Percentiles rank a stretch among this genome's conserved stretches.
phyloP scores from a whole-genome alignment of 1,284 basidiomycete genomes.

The Cryptococcus depauperatus region DNA sequence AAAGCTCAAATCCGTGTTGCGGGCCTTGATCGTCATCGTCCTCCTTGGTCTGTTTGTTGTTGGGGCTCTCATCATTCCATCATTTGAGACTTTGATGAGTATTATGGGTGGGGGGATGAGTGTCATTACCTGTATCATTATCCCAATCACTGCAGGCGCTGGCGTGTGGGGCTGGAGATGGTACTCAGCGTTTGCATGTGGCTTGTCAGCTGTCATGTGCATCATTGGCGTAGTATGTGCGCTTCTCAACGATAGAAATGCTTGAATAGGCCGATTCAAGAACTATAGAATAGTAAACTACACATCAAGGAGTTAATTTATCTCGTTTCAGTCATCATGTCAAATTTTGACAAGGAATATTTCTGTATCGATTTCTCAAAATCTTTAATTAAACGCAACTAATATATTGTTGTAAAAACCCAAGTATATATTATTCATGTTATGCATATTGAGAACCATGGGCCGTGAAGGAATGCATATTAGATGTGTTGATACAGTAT shows the following conservation, averaged over 20 bases:
- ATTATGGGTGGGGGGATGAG: constrained; percentile 77
- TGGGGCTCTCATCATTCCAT: constrained; percentile 70
- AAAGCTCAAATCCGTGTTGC: constrained; percentile 48
- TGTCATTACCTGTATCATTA: constrained; percentile 69
- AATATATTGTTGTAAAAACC: too few species aligned
- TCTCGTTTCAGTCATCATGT: too few species aligned
- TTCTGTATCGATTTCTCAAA: too few species aligned
- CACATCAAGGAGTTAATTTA: too few species aligned
- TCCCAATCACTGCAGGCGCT: constrained; percentile 58
- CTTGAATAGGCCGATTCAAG: background rate
- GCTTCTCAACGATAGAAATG: constrained; percentile 27
- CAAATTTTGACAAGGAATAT: too few species aligned
- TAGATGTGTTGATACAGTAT: too few species aligned
- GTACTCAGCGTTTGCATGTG: constrained; percentile 53
- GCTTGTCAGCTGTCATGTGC: constrained; percentile 56
- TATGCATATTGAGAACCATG: too few species aligned
- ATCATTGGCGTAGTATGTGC: constrained; percentile 64
- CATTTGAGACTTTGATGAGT: constrained; percentile 79
- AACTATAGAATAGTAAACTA: too few species aligned
- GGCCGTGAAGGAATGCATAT: too few species aligned
- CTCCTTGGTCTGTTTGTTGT: constrained; percentile 57
- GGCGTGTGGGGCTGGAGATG: constrained; percentile 47
- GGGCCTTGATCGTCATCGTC: constrained; percentile 54
- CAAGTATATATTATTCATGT: too few species aligned
- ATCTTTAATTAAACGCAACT: too few species aligned